Percentiles rank a stretch among this genome's conserved stretches.
phyloP scores from a whole-genome alignment of 192 early-diverging fungal genomes.

The Anaeromyces robustus region DNA sequence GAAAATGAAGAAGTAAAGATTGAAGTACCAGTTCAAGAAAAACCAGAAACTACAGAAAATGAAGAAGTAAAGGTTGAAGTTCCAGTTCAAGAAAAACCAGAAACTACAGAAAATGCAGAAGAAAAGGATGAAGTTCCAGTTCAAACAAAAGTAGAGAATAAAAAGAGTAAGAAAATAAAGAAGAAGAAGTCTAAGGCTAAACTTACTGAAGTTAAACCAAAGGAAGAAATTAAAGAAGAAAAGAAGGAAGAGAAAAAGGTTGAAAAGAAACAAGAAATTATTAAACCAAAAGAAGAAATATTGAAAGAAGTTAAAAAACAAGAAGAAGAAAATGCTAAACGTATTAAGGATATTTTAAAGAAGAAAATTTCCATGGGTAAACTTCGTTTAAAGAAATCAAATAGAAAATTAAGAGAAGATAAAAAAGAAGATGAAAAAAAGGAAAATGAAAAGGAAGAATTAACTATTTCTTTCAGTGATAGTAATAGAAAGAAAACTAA shows the following conservation, averaged over 20 bases:
- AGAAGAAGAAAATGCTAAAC: not conserved
- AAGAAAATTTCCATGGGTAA: not conserved
- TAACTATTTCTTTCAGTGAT: not conserved
- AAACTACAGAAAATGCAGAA: not conserved
- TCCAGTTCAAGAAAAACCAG: not conserved
- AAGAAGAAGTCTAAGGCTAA: not conserved
- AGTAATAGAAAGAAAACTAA: not conserved
- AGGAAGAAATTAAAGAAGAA: not conserved
- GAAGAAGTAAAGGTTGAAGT: not conserved
- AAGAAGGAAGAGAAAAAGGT: not conserved
- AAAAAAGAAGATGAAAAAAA: not conserved
- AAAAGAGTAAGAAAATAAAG: not conserved
- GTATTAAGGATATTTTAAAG: not conserved
- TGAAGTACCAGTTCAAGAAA: not conserved
- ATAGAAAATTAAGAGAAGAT: not conserved
- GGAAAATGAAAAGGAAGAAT: not conserved
- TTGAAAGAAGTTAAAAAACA: not conserved
- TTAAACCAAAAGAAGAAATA: not conserved
- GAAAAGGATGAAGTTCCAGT: not conserved
- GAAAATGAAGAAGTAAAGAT: no score
- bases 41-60: not conserved
- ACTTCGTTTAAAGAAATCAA: not conserved
- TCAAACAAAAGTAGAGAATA: not conserved
- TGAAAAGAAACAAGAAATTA: not conserved
- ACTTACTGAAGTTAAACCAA: not conserved